phyloP scores from a whole-genome alignment of 139 green algal genomes.

The Limnomonas spitsbergensis region DNA sequence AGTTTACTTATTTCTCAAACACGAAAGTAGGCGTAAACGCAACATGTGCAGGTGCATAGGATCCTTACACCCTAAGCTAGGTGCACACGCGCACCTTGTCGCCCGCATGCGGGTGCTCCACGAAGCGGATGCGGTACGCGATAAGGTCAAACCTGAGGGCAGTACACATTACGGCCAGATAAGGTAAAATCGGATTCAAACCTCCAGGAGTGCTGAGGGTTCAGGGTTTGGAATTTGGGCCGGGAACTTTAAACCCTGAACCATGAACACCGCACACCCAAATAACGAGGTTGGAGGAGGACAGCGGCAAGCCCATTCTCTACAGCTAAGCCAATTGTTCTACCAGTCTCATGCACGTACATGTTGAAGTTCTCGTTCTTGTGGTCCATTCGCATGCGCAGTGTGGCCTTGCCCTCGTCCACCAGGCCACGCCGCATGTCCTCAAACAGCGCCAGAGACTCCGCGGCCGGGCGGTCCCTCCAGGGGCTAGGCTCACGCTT shows the following conservation, averaged over 20 bases:
- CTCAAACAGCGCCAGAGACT: slow-evolving; percentile 90
- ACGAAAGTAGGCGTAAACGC: too few relatives aligned
- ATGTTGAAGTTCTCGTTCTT: slow-evolving; percentile 96
- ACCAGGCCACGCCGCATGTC: slow-evolving; percentile 91
- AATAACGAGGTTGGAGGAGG: too few relatives aligned
- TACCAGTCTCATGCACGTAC: slow-evolving; percentile 58
- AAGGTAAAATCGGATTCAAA: slow-evolving; percentile 76
- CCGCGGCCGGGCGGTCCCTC: slow-evolving; percentile 80
- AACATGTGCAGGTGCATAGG: background rate
- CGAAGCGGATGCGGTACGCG: slow-evolving; percentile 95
- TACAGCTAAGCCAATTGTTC: too few relatives aligned
- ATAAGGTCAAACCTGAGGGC: slow-evolving; percentile 81
- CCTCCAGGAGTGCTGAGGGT: too few relatives aligned
- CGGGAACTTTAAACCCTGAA: too few relatives aligned
- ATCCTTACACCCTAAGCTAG: slow-evolving; percentile 54
- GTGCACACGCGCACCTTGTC: slow-evolving; percentile 97
- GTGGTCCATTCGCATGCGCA: slow-evolving; percentile 82
- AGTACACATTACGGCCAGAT: slow-evolving; percentile 78
- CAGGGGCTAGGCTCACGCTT: slow-evolving; percentile 77
- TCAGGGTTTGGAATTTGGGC: too few relatives aligned
- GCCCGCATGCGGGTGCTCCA: slow-evolving; percentile 82
- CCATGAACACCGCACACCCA: too few relatives aligned
- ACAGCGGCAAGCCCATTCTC: too few relatives aligned
- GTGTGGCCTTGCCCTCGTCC: slow-evolving; percentile 87
- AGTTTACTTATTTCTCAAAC: too few relatives aligned